Conservation (phyloP, 75 land plant genomes). For the Pinus taeda region DNA sequence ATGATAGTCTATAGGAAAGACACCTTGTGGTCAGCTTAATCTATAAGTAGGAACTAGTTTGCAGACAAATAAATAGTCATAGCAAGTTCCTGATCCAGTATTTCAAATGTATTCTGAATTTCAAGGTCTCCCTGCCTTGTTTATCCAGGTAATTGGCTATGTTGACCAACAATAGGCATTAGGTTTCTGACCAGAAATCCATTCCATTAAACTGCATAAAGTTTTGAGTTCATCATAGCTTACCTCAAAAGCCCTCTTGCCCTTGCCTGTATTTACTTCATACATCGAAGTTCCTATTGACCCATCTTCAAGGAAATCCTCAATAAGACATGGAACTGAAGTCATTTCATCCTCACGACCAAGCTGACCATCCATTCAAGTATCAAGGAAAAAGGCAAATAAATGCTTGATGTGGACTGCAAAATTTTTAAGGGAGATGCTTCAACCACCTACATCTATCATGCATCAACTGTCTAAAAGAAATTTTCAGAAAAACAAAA, state of each 20-base stretch:
- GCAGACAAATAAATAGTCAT: background rate
- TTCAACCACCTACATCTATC: background rate
- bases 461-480: no score
- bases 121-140: no score
- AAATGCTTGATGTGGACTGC: background rate
- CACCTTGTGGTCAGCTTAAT: background rate
- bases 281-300: conserved; percentile 7
- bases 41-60: background rate
- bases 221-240: background rate
- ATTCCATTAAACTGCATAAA: no score
- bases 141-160: no score
- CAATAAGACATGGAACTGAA: conserved; percentile 20
- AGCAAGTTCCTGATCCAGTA: no score
- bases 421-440: background rate
- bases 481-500: background rate
- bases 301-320: conserved; percentile 23
- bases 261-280: background rate
- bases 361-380: conserved; percentile 77
- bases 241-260: background rate
- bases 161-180: no score
- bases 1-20: background rate
- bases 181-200: no score
- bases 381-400: conserved; percentile 41
- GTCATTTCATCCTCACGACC: conserved; percentile 46
- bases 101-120: no score